Percentiles rank a stretch among this genome's conserved stretches.
Evolutionary conservation across 345 rosid genomes (phyloP).

Genomic region (Gossypium rotundifolium): DNA sequence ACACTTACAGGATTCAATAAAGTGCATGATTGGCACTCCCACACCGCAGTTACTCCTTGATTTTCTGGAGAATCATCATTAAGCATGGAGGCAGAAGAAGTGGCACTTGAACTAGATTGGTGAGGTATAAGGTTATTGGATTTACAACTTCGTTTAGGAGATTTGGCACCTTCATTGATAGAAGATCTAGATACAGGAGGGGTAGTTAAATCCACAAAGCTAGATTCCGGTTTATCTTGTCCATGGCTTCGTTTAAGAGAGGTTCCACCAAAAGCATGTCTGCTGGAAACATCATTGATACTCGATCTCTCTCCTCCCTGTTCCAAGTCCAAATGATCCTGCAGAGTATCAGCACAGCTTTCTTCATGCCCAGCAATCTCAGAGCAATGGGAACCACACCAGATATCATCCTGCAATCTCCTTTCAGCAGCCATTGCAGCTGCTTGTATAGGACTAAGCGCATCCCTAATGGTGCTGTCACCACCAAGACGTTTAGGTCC

Average conservation of each 20-base stretch:
- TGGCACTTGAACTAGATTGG: conserved; percentile 19
- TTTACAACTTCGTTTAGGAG: conserved; percentile 43
- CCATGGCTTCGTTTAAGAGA: conserved; percentile 45
- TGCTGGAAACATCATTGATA: conserved; percentile 15
- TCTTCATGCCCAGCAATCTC: conserved; percentile 44
- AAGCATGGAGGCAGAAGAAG: conserved; percentile 20
- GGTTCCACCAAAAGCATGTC: conserved; percentile 7
- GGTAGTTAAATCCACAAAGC: conserved; percentile 34
- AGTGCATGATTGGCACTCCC: conserved; percentile 76
- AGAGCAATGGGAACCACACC: conserved; percentile 68
- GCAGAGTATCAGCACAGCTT: conserved; percentile 24
- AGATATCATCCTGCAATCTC: conserved; percentile 74
- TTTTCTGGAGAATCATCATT: conserved; percentile 17
- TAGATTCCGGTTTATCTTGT: conserved; percentile 20
- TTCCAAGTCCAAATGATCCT: conserved; percentile 17
- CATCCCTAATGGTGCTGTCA: conserved; percentile 62
- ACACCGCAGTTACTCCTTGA: conserved; percentile 36
- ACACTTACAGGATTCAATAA: conserved; percentile 72
- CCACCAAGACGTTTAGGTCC: conserved; percentile 88
- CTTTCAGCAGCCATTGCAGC: conserved; percentile 99
- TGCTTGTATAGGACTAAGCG: conserved; percentile 84
- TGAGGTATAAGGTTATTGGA: conserved; percentile 13
- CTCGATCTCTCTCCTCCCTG: conserved; percentile 23
- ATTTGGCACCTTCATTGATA: conserved; percentile 11
- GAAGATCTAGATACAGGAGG: conserved; percentile 12